phyloP scores from a whole-genome alignment of 352 stramenopile genomes.

The Phytophthora lateralis region DNA sequence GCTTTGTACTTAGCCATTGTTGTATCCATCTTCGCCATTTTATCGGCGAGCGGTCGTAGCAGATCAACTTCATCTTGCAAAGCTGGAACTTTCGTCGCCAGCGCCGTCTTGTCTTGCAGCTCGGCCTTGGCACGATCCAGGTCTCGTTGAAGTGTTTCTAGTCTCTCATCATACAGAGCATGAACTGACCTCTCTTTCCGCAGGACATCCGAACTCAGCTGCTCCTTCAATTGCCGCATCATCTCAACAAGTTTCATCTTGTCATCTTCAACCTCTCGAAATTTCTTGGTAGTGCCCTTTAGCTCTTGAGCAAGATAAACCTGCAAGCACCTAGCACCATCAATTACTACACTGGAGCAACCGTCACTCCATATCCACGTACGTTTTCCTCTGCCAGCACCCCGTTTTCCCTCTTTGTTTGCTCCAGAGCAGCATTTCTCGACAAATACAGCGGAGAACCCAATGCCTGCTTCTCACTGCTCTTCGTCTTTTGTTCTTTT shows the following conservation, averaged over 20 bases:
- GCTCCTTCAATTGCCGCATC: constrained; percentile 44
- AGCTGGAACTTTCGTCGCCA: constrained; percentile 44
- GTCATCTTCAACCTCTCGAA: constrained; percentile 31
- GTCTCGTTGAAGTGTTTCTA: constrained; percentile 52
- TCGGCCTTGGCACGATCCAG: constrained; percentile 40
- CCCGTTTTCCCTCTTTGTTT: constrained; percentile 51
- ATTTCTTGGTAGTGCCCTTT: constrained; percentile 21
- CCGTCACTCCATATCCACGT: constrained; percentile 3
- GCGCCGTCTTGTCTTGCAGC: constrained; percentile 34
- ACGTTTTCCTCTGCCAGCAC: constrained; percentile 75
- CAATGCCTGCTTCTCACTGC: neutral
- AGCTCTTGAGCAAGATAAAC: constrained; percentile 48
- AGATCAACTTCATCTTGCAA: constrained; percentile 77
- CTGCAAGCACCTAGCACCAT: constrained; percentile 23
- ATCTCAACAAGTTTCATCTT: constrained; percentile 38
- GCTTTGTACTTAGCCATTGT: constrained; percentile 68
- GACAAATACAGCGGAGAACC: constrained; percentile 50
- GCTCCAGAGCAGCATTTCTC: constrained; percentile 53
- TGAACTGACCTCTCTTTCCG: constrained; percentile 62
- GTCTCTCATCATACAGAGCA: constrained; percentile 53
- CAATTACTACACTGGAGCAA: neutral
- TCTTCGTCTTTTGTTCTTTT: constrained; percentile 8
- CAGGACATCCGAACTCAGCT: constrained; percentile 56
- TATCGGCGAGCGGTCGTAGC: constrained; percentile 54
- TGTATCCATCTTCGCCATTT: constrained; percentile 51